phyloP scores from a whole-genome alignment of 129 eudicot genomes.

The Centrapalus pauciflorus region DNA sequence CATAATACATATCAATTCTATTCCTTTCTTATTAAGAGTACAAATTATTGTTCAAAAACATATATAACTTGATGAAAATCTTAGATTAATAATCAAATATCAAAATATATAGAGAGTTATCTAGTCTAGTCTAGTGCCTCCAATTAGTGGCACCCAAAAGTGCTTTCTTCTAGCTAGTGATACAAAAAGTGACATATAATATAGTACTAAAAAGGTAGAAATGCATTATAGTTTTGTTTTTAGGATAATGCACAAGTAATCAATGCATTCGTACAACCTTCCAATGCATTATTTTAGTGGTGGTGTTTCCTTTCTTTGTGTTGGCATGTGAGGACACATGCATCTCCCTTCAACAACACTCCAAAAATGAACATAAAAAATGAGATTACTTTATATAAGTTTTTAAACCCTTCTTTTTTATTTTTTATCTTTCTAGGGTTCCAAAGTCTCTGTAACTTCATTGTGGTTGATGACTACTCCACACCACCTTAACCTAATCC shows the following conservation, averaged over 20 bases:
- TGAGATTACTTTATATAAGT: no score
- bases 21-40: no score
- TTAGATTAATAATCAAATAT: not conserved
- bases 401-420: conserved; percentile 6
- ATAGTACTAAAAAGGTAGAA: not conserved
- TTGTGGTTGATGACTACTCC: conserved; percentile 19
- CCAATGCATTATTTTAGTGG: conserved; percentile 6
- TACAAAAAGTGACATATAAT: not conserved
- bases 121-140: not conserved
- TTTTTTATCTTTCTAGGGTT: not conserved
- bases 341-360: conserved; percentile 20
- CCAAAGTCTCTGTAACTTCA: conserved; percentile 11
- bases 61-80: not conserved
- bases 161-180: not conserved
- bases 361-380: not conserved
- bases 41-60: no score
- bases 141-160: not conserved
- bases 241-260: not conserved
- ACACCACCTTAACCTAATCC: conserved; percentile 27
- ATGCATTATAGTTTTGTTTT: not conserved
- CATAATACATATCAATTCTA: no score
- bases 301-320: conserved; percentile 8
- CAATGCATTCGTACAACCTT: conserved; percentile 12
- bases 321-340: conserved; percentile 33
- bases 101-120: not conserved